Conservation (phyloP, 2,329 filamentous ascomycete species). For the Penicillium polonicum region DNA sequence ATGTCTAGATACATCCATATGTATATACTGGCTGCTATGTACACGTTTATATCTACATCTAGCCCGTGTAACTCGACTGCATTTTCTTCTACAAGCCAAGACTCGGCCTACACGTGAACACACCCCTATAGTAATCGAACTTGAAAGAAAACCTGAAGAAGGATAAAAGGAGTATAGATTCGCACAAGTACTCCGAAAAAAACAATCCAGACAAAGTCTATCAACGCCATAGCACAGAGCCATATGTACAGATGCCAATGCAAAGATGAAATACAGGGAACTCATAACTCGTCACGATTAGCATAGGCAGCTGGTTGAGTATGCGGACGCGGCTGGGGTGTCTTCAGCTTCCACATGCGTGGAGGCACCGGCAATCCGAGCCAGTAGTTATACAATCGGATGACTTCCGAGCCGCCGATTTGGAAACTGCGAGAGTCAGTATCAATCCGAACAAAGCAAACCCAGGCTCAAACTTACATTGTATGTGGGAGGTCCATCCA, state of each 20-base stretch:
- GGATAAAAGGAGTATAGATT: neutral
- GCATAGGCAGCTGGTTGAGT: neutral
- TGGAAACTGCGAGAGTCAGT: constrained; percentile 42
- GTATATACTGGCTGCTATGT: too few relatives aligned
- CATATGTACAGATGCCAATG: constrained; percentile 22
- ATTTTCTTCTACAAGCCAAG: neutral
- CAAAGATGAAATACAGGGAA: constrained; percentile 9
- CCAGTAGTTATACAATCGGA: constrained; percentile 61
- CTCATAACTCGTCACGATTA: constrained; percentile 44
- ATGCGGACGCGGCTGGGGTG: constrained; percentile 32
- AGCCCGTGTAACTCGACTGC: neutral
- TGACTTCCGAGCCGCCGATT: constrained; percentile 55
- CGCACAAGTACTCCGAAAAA: constrained; percentile 2
- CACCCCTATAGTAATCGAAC: neutral
- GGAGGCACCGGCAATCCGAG: constrained; percentile 60
- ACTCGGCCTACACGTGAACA: neutral
- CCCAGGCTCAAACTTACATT: constrained; percentile 59
- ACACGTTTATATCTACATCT: neutral
- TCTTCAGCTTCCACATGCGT: constrained; percentile 55
- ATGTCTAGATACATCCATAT: neutral
- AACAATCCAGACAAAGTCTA: constrained; percentile 6
- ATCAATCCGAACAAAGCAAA: neutral
- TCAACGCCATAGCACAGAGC: constrained; percentile 14
- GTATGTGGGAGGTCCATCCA: constrained; percentile 69
- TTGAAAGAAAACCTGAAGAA: neutral